A percentile compares a stretch with the other conserved stretches of the same genome.
These are phyloP conservation scores for Lasiodiplodia sp. DNA, from an alignment of 2,329 filamentous ascomycete genomes.

Conservation along the genomic window DNA sequence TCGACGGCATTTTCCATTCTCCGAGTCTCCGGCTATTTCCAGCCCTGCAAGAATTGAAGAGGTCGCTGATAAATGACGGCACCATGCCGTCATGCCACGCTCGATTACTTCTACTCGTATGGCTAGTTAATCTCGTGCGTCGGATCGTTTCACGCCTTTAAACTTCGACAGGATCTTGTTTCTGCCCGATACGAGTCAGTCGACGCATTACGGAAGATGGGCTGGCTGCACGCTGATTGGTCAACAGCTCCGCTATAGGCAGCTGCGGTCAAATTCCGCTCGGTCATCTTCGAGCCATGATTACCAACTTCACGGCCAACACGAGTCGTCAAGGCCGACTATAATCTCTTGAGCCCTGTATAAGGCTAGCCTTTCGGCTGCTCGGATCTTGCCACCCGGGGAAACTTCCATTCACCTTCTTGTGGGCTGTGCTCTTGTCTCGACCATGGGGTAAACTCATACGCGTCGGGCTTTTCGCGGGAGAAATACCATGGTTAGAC, in stretches of 20 bases:
- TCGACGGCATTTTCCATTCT: not conserved
- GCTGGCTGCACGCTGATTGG: not conserved
- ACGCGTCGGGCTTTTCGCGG: not conserved
- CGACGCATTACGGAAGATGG: not conserved
- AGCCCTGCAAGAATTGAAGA: not conserved
- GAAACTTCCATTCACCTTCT: not conserved
- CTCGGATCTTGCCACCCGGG: not conserved
- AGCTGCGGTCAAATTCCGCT: slow-evolving; percentile 14
- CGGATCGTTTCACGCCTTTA: not conserved
- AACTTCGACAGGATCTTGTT: not conserved
- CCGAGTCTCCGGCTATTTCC: not conserved
- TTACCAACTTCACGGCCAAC: slow-evolving; percentile 1
- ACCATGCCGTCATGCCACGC: not conserved
- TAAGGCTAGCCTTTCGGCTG: not conserved
- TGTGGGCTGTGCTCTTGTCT: not conserved
- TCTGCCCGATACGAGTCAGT: not conserved
- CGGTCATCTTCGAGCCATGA: not conserved
- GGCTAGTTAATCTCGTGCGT: not conserved
- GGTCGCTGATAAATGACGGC: not conserved
- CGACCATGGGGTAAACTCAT: not conserved
- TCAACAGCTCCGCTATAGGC: not conserved
- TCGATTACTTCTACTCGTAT: not conserved
- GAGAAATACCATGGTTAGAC: not conserved
- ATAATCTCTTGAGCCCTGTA: not conserved
- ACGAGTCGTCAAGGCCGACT: not conserved